Percentiles rank a stretch among this genome's conserved stretches.
Evolutionary conservation across 2,329 filamentous ascomycete genomes (phyloP).

Genomic region (Volutella citrinella): DNA sequence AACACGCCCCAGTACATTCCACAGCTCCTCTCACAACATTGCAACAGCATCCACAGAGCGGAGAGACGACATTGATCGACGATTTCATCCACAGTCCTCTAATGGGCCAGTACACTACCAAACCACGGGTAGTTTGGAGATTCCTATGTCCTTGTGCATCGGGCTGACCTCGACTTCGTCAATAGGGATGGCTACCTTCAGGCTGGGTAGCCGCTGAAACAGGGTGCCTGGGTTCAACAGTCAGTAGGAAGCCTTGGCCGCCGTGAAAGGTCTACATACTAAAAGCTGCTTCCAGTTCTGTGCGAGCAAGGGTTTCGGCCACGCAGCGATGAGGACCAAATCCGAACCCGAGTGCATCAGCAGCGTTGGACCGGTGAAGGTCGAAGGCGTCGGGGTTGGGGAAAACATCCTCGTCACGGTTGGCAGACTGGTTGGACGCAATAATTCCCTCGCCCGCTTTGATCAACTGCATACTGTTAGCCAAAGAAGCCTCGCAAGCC

Average conservation of each 20-base stretch:
- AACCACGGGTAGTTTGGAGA: conserved; percentile 35
- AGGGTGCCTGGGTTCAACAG: conserved; percentile 29
- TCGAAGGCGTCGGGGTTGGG: conserved; percentile 40
- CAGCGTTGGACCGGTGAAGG: conserved; percentile 33
- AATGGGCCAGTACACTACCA: too few relatives aligned
- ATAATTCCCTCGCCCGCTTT: conserved; percentile 45
- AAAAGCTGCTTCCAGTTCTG: conserved; percentile 43
- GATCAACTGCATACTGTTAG: conserved; percentile 26
- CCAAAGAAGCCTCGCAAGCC: neutral
- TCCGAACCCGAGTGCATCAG: conserved; percentile 42
- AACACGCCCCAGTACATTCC: too few relatives aligned
- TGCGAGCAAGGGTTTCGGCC: conserved; percentile 41
- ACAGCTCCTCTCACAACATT: too few relatives aligned
- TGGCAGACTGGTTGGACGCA: conserved; percentile 44
- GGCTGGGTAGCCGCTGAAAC: conserved; percentile 35
- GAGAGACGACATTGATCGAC: too few relatives aligned
- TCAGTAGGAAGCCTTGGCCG: neutral
- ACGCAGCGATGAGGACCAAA: conserved; percentile 46
- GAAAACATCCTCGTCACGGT: conserved; percentile 45
- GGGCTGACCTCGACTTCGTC: conserved; percentile 38
- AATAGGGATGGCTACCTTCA: conserved; percentile 37
- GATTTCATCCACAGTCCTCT: too few relatives aligned
- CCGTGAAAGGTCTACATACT: conserved; percentile 27
- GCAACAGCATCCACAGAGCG: too few relatives aligned
- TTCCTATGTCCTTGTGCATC: conserved; percentile 37